phyloP scores from a whole-genome alignment of 1,284 basidiomycete species.

The Grifola frondosa region DNA sequence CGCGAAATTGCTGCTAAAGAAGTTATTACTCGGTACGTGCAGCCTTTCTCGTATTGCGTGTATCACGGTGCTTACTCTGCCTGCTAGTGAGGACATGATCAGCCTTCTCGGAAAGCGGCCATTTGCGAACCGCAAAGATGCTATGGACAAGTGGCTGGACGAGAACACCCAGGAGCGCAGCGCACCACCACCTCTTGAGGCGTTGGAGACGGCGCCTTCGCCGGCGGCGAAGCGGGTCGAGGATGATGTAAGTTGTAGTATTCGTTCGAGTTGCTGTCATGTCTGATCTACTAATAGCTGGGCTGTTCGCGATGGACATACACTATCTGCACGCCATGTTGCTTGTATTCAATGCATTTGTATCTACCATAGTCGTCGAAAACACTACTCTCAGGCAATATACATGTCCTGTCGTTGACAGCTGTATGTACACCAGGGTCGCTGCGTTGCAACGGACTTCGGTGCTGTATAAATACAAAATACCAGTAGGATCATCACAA shows the following conservation, averaged over 20 bases:
- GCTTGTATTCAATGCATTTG: conserved; percentile 20
- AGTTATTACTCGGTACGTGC: conserved; percentile 85
- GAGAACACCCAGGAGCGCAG: conserved; percentile 59
- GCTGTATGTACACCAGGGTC: conserved; percentile 4
- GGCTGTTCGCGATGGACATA: conserved; percentile 19
- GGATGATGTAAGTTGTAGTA: conserved; percentile 19
- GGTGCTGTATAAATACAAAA: no score
- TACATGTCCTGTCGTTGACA: background rate
- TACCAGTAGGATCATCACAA: conserved; percentile 18
- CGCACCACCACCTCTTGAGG: conserved; percentile 58
- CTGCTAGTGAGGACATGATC: conserved; percentile 80
- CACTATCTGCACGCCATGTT: conserved; percentile 15
- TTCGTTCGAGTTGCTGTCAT: conserved; percentile 6
- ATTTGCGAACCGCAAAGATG: conserved; percentile 76
- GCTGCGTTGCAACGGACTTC: background rate
- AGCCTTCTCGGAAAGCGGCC: conserved; percentile 82
- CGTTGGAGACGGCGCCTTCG: conserved; percentile 39
- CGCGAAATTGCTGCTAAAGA: conserved; percentile 84
- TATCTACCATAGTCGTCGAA: conserved; percentile 23
- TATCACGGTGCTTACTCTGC: conserved; percentile 15
- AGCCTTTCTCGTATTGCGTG: background rate
- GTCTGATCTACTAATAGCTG: conserved; percentile 13
- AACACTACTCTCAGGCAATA: conserved; percentile 18
- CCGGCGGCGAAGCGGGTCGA: conserved; percentile 48
- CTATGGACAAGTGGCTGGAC: conserved; percentile 94